These are phyloP conservation scores for Loxodes magnus DNA, from an alignment of 73 alveolate species.

Conservation along the genomic window DNA sequence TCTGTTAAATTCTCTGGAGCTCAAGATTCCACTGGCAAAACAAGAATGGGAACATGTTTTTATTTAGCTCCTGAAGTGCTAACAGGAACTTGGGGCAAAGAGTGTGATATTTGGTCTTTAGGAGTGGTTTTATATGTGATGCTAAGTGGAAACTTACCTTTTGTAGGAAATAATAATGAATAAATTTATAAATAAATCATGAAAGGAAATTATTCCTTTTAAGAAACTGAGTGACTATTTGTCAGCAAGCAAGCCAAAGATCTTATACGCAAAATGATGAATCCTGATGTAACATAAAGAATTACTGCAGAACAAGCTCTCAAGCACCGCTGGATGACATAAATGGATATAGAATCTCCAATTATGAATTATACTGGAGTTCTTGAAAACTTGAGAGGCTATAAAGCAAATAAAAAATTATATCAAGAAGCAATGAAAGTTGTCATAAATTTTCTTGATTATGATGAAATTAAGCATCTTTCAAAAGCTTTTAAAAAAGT, in stretches of 20 bases:
- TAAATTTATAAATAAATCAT: slow-evolving; percentile 31
- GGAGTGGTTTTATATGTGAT: slow-evolving; percentile 74
- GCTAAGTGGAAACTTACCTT: slow-evolving; percentile 82
- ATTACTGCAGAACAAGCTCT: slow-evolving; percentile 36
- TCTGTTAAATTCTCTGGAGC: slow-evolving; percentile 37
- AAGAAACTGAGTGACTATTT: slow-evolving; percentile 15
- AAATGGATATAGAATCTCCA: neutral
- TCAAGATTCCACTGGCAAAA: slow-evolving; percentile 36
- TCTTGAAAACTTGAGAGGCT: neutral
- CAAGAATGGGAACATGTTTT: slow-evolving; percentile 73
- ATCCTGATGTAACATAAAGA: slow-evolving; percentile 22
- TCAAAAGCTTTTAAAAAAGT: slow-evolving; percentile 1
- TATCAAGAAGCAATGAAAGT: slow-evolving; percentile 11
- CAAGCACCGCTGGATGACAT: slow-evolving; percentile 22
- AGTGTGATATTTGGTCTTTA: slow-evolving; percentile 80
- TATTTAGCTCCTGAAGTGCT: slow-evolving; percentile 71
- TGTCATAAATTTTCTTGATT: neutral
- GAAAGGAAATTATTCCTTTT: slow-evolving; percentile 21
- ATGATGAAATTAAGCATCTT: neutral
- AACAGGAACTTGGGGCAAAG: slow-evolving; percentile 36
- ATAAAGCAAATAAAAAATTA: neutral
- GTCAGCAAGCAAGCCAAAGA: slow-evolving; percentile 37
- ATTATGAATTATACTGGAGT: neutral
- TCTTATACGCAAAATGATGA: slow-evolving; percentile 21
- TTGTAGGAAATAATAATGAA: slow-evolving; percentile 58